Evolutionary conservation across 2,329 filamentous ascomycete genomes (phyloP).

Genomic region (Pezicula rhizophila): DNA sequence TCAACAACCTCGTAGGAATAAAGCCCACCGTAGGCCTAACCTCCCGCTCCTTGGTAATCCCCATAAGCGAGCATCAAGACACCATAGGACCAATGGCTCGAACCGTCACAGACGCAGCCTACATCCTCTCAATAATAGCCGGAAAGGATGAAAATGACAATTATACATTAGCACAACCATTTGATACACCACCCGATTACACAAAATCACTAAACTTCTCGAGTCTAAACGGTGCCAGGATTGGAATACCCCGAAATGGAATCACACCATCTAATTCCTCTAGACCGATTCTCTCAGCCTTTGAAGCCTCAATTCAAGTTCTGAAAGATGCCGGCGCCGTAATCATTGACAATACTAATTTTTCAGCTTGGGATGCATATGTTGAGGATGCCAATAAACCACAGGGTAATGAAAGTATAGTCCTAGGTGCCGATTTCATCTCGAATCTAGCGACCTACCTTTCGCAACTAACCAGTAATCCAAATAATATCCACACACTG

Average conservation of each 20-base stretch:
- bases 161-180: constrained; percentile 56
- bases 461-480: constrained; percentile 48
- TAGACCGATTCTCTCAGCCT: constrained; percentile 42
- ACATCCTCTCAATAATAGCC: constrained; percentile 56
- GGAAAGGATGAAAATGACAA: constrained; percentile 56
- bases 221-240: constrained; percentile 49
- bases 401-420: constrained; percentile 29
- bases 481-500: constrained; percentile 45
- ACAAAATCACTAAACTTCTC: constrained; percentile 48
- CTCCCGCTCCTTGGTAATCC: constrained; percentile 56
- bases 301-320: constrained; percentile 46
- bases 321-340: constrained; percentile 50
- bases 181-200: constrained; percentile 50
- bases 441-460: constrained; percentile 52
- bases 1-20: constrained; percentile 59
- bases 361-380: constrained; percentile 44
- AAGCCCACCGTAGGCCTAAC: constrained; percentile 61
- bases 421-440: constrained; percentile 55
- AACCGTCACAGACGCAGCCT: constrained; percentile 59
- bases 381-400: constrained; percentile 25
- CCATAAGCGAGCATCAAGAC: constrained; percentile 59
- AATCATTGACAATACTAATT: constrained; percentile 55
- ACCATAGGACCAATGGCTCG: constrained; percentile 59
- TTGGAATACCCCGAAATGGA: constrained; percentile 58
- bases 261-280: constrained; percentile 35